Evolutionary conservation across 768 basidiomycete genomes (phyloP).

Genomic region (Roridomyces roridus): DNA sequence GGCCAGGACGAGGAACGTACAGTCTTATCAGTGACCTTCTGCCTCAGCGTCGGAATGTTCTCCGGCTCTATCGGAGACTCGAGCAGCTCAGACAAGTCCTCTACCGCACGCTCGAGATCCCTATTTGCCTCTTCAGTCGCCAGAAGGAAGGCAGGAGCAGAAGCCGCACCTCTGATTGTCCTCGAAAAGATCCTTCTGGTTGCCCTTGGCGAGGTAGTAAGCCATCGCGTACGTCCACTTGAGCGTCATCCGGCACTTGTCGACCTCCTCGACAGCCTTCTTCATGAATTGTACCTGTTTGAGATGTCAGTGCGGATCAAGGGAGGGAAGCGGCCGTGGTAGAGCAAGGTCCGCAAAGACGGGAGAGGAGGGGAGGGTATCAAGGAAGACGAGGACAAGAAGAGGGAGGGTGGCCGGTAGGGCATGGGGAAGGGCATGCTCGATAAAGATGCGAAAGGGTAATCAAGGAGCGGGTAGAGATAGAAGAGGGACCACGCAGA

Average conservation of each 20-base stretch:
- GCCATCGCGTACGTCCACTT: constrained; percentile 99
- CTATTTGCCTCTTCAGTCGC: constrained; percentile 40
- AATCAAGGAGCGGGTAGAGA: too few species aligned
- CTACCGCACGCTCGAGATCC: constrained; percentile 94
- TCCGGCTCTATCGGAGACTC: constrained; percentile 92
- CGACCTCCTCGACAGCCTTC: constrained; percentile 93
- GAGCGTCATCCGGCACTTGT: constrained; percentile 90
- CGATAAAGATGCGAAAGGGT: too few species aligned
- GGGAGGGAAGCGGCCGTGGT: too few species aligned
- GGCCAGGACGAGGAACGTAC: constrained; percentile 50
- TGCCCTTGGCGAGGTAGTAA: constrained; percentile 90
- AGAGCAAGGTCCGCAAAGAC: too few species aligned
- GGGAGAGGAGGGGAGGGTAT: too few species aligned
- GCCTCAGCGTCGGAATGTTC: constrained; percentile 78
- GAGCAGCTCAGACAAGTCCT: constrained; percentile 90
- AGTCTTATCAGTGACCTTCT: constrained; percentile 96
- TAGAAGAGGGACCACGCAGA: too few species aligned
- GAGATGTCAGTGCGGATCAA: too few species aligned
- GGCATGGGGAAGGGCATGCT: too few species aligned
- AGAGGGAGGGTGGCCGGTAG: too few species aligned
- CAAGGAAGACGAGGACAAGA: too few species aligned
- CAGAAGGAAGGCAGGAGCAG: neutral
- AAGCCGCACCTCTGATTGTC: constrained; percentile 86
- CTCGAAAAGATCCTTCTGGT: constrained; percentile 94
- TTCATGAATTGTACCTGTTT: constrained; percentile 87